Evolutionary conservation across 768 basidiomycete genomes (phyloP).

Genomic region (Rhodotorula paludigena): DNA sequence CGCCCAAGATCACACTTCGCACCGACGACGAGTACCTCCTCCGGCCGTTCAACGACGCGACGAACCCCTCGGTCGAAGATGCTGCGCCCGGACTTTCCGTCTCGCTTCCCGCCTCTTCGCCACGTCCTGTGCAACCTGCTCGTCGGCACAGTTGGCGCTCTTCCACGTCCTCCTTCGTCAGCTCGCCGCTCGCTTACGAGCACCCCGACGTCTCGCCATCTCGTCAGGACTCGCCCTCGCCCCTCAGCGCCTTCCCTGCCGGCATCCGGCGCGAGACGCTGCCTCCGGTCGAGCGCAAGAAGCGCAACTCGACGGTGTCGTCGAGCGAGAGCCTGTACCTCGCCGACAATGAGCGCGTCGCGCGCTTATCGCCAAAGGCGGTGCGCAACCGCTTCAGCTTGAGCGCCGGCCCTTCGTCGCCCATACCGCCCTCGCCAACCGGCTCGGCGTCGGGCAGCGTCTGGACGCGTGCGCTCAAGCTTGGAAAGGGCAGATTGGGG

Average conservation of each 20-base stretch:
- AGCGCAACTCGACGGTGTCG: conserved; percentile 7
- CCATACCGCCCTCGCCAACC: conserved; percentile 12
- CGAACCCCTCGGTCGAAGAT: not conserved
- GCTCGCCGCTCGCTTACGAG: conserved; percentile 2
- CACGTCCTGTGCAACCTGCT: not conserved
- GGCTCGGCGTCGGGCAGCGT: conserved; percentile 6
- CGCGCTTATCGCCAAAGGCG: not conserved
- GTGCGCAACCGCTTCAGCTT: not conserved
- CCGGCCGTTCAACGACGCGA: not conserved
- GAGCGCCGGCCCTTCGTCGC: not conserved
- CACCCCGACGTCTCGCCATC: not conserved
- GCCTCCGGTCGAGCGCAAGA: conserved; percentile 18
- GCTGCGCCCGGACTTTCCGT: not conserved
- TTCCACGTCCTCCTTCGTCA: not conserved
- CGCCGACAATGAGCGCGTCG: conserved; percentile 18
- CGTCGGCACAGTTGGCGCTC: conserved; percentile 15
- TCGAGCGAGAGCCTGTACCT: conserved; percentile 13
- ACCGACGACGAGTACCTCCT: conserved; percentile 27
- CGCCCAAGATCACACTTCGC: conserved; percentile 1
- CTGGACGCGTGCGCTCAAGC: conserved; percentile 12
- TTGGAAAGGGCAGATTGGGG: not conserved
- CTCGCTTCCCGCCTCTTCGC: not conserved
- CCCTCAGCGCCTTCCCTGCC: conserved; percentile 12
- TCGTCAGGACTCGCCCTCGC: not conserved
- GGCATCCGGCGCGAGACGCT: conserved; percentile 8